These are phyloP conservation scores for Pilaira anomala DNA, from an alignment of 192 early-diverging fungal genomes.

Conservation along the genomic window DNA sequence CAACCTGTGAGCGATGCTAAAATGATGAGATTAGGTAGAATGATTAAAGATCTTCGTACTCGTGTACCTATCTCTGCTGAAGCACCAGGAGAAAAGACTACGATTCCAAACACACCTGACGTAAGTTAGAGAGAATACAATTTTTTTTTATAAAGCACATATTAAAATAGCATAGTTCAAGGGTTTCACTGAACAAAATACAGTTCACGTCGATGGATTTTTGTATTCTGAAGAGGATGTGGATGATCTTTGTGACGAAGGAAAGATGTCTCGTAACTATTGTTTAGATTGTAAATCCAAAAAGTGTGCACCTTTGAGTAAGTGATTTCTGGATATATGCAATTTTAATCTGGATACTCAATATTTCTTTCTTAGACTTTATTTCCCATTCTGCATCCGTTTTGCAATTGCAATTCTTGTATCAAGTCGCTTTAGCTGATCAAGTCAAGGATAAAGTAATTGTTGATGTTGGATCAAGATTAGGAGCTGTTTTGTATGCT, in stretches of 20 bases:
- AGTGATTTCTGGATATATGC: conserved; percentile 3
- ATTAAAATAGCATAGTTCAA: conserved; percentile 36
- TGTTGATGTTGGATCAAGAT: conserved; percentile 57
- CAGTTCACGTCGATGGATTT: conserved; percentile 58
- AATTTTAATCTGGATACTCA: too few relatives aligned
- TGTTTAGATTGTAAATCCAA: conserved; percentile 52
- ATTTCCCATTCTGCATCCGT: conserved; percentile 60
- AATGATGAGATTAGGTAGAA: conserved; percentile 42
- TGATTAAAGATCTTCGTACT: conserved; percentile 51
- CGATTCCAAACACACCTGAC: conserved; percentile 45
- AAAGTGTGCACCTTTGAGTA: conserved; percentile 43
- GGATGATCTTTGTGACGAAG: conserved; percentile 55
- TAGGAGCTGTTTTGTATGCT: conserved; percentile 56
- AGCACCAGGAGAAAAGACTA: conserved; percentile 47
- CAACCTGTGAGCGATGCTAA: conserved; percentile 30
- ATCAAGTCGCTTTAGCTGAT: conserved; percentile 43
- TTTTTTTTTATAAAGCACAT: not conserved
- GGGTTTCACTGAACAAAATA: conserved; percentile 48
- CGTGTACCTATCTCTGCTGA: conserved; percentile 50
- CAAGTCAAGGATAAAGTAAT: conserved; percentile 44
- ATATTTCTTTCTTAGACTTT: conserved; percentile 38
- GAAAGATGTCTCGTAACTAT: conserved; percentile 51
- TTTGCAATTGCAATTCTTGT: conserved; percentile 54
- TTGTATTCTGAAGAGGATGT: conserved; percentile 57
- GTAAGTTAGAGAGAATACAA: conserved; percentile 19